Conservation (phyloP, 192 early-diverging fungal species). For the Coemansia sp. region DNA sequence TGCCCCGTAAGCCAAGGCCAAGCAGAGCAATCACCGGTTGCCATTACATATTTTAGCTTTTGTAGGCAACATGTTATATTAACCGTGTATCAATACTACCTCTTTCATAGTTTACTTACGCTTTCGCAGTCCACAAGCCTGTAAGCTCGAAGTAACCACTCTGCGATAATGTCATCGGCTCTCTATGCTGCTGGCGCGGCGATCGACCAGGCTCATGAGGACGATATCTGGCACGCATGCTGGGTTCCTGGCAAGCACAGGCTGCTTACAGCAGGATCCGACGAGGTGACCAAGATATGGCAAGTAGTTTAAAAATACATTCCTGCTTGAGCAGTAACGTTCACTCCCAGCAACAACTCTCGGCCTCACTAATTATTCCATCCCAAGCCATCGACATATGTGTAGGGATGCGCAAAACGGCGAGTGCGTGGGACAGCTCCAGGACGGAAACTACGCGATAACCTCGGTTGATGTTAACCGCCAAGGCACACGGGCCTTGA, state of each 20-base stretch:
- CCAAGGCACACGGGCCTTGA: slow-evolving; percentile 36
- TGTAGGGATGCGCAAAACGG: slow-evolving; percentile 33
- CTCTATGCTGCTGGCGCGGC: slow-evolving; percentile 31
- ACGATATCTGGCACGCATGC: slow-evolving; percentile 47
- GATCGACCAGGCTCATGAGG: slow-evolving; percentile 45
- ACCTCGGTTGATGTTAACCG: slow-evolving; percentile 47
- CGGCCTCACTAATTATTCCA: neutral
- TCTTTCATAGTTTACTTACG: neutral
- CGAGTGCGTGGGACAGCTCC: slow-evolving; percentile 22
- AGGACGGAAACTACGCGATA: slow-evolving; percentile 41
- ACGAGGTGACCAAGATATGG: slow-evolving; percentile 47
- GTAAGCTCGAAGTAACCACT: neutral
- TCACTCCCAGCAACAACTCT: neutral
- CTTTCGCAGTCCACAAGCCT: neutral
- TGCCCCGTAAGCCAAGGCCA: too few species aligned
- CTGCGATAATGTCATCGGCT: slow-evolving; percentile 29
- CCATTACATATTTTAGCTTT: neutral
- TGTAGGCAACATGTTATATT: neutral
- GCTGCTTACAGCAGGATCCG: slow-evolving; percentile 42
- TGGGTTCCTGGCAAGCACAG: slow-evolving; percentile 45
- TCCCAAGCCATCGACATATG: neutral
- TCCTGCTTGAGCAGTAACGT: neutral
- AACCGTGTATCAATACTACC: neutral
- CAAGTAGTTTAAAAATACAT: neutral
- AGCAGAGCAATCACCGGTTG: neutral